A percentile compares a stretch with the other conserved stretches of the same genome.
phyloP scores from a whole-genome alignment of 2,329 filamentous ascomycete genomes.

The Alternaria longipes region DNA sequence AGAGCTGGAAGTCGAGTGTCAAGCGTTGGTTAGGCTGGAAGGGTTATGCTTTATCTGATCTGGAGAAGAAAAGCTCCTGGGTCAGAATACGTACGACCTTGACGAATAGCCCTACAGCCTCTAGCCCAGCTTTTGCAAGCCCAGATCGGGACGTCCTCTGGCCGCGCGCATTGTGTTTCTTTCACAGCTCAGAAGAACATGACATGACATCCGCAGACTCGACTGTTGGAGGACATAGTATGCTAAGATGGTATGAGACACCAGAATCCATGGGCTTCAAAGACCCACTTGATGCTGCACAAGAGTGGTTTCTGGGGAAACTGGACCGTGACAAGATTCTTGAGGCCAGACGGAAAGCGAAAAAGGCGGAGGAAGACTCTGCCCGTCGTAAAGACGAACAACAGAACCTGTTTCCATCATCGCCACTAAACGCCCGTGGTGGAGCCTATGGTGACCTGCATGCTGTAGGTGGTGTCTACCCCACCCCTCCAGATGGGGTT shows the following conservation, averaged over 20 bases:
- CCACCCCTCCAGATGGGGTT: slow-evolving; percentile 53
- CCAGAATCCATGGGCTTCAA: slow-evolving; percentile 43
- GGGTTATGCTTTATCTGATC: slow-evolving; percentile 41
- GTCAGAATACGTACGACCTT: slow-evolving; percentile 41
- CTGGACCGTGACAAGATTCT: slow-evolving; percentile 45
- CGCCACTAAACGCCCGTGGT: slow-evolving; percentile 48
- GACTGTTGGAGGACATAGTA: slow-evolving; percentile 12
- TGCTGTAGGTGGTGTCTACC: slow-evolving; percentile 50
- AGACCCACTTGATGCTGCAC: slow-evolving; percentile 47
- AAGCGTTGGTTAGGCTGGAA: slow-evolving; percentile 48
- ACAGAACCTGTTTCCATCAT: slow-evolving; percentile 44
- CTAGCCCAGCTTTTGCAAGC: slow-evolving; percentile 24
- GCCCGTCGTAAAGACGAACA: slow-evolving; percentile 43
- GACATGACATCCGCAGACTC: not conserved
- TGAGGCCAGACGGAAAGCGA: slow-evolving; percentile 54
- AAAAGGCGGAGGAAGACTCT: slow-evolving; percentile 59
- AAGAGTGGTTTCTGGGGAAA: slow-evolving; percentile 50
- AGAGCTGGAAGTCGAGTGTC: slow-evolving; percentile 47
- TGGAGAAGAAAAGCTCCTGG: slow-evolving; percentile 42
- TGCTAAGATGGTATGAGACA: slow-evolving; percentile 44
- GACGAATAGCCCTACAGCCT: slow-evolving; percentile 8
- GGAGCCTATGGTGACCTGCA: slow-evolving; percentile 50
- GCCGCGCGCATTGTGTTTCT: slow-evolving; percentile 49
- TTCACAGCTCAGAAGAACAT: slow-evolving; percentile 19
- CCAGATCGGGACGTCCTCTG: slow-evolving; percentile 46